Percentiles rank a stretch among this genome's conserved stretches.
phyloP scores from a whole-genome alignment of 345 rosid species.

The Pistacia integerrima region DNA sequence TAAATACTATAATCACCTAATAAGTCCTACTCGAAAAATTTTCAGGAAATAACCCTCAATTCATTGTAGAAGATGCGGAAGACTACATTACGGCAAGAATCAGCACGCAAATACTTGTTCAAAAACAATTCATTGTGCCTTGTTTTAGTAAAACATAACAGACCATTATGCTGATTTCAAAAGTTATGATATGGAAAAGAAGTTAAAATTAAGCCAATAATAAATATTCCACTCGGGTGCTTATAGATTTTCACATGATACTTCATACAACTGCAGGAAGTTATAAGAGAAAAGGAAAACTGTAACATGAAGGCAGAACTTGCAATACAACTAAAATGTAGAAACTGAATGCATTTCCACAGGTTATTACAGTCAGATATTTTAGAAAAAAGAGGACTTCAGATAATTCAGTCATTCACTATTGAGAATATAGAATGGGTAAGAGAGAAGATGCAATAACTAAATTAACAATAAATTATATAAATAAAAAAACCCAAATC shows the following conservation, averaged over 20 bases:
- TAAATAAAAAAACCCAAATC: not conserved
- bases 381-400: not conserved
- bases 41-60: not conserved
- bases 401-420: constrained; percentile 12
- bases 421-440: not conserved
- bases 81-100: not conserved
- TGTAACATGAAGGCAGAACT: too few species aligned
- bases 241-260: too few species aligned
- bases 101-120: not conserved
- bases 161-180: constrained; percentile 2
- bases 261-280: too few species aligned
- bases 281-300: too few species aligned
- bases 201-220: constrained; percentile 8
- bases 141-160: not conserved
- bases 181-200: not conserved
- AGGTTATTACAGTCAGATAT: not conserved
- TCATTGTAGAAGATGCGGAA: not conserved
- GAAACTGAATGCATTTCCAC: not conserved
- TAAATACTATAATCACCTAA: not conserved
- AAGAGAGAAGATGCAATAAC: not conserved
- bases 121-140: not conserved
- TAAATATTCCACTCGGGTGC: not conserved
- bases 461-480: not conserved
- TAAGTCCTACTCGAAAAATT: not conserved
- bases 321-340: not conserved